These are phyloP conservation scores for Fusarium torulosum DNA, from an alignment of 2,329 filamentous ascomycete species.

Conservation along the genomic window DNA sequence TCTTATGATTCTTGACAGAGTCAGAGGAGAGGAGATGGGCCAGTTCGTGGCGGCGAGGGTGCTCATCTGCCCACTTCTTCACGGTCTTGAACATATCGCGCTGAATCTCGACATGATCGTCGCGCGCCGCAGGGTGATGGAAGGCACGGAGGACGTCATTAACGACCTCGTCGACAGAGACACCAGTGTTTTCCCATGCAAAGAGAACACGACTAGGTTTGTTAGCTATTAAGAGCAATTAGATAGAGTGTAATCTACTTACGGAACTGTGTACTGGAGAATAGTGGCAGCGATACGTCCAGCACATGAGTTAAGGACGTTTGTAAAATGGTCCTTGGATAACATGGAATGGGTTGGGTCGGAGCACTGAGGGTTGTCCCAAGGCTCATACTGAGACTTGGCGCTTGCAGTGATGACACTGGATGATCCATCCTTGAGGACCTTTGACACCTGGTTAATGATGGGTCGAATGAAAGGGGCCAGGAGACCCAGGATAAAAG, in stretches of 20 bases:
- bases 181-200: slow-evolving; percentile 89
- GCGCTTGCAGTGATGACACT: slow-evolving; percentile 76
- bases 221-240: slow-evolving; percentile 10
- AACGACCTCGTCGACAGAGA: slow-evolving; percentile 85
- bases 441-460: slow-evolving; percentile 86
- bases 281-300: slow-evolving; percentile 80
- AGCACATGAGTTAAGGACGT: slow-evolving; percentile 81
- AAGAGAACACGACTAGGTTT: slow-evolving; percentile 78
- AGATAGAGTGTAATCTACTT: slow-evolving; percentile 50
- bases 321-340: slow-evolving; percentile 87
- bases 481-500: slow-evolving; percentile 91
- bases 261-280: slow-evolving; percentile 87
- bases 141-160: slow-evolving; percentile 85
- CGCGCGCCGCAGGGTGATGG: slow-evolving; percentile 88
- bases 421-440: slow-evolving; percentile 87
- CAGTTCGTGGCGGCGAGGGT: slow-evolving; percentile 74
- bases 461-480: slow-evolving; percentile 93
- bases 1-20: slow-evolving; percentile 84
- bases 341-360: slow-evolving; percentile 87
- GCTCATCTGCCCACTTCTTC: slow-evolving; percentile 80
- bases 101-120: slow-evolving; percentile 83
- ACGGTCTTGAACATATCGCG: slow-evolving; percentile 90
- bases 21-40: slow-evolving; percentile 84
- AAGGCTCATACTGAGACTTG: slow-evolving; percentile 82
- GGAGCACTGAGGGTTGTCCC: slow-evolving; percentile 79